Evolutionary conservation across 139 green algal species (phyloP).

Genomic region (Asterochloris sp.): DNA sequence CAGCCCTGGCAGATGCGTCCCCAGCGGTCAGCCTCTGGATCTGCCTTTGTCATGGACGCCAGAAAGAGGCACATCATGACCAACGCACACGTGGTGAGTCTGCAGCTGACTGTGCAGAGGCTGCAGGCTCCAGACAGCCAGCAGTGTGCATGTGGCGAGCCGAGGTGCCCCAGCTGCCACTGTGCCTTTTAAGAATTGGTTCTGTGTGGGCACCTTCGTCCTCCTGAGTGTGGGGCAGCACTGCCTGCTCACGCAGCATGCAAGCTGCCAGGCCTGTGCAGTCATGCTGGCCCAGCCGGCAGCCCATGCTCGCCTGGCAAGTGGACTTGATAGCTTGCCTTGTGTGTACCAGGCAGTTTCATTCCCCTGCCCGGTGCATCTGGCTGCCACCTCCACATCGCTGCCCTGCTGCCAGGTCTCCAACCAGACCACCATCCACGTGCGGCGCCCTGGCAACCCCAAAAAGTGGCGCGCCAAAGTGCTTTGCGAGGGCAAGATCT

Average conservation of each 20-base stretch:
- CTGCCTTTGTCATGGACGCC: constrained; percentile 69
- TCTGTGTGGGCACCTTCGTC: too few species aligned
- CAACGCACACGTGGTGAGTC: constrained; percentile 73
- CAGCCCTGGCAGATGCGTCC: constrained; percentile 76
- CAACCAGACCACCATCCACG: constrained; percentile 63
- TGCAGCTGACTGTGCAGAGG: neutral
- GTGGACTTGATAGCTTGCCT: neutral
- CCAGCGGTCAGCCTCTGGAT: constrained; percentile 54
- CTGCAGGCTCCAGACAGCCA: too few species aligned
- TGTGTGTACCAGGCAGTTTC: neutral
- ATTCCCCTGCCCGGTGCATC: neutral
- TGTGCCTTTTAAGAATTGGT: too few species aligned
- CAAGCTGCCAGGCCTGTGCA: too few species aligned
- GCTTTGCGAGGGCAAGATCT: constrained; percentile 65
- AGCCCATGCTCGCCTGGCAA: neutral
- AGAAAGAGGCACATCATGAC: constrained; percentile 58
- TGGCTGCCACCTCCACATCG: neutral
- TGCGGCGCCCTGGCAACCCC: constrained; percentile 67
- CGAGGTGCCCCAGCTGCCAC: too few species aligned
- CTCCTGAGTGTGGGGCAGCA: too few species aligned
- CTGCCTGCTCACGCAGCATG: neutral
- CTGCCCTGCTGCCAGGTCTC: constrained; percentile 42
- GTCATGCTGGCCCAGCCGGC: neutral
- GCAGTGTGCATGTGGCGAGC: too few species aligned
- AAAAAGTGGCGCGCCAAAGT: constrained; percentile 75